phyloP scores from a whole-genome alignment of 176 grass and related monocot genomes.

The Phoenix roebelenii region DNA sequence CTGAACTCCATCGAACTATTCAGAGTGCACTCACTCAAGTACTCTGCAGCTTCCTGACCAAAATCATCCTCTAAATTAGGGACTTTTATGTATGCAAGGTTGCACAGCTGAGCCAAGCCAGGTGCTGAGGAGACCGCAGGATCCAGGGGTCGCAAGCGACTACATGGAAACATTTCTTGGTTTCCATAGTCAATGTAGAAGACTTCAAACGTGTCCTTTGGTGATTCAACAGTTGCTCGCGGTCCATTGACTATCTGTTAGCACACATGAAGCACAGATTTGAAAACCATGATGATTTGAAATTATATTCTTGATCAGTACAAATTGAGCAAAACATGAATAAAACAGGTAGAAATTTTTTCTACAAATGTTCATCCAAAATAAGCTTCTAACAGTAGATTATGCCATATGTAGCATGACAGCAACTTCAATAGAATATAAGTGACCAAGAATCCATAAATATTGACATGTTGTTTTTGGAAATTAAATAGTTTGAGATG shows the following conservation, averaged over 20 bases:
- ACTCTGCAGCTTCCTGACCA: conserved; percentile 80
- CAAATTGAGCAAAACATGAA: too few relatives aligned
- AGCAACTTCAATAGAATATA: too few relatives aligned
- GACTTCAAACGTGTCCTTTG: conserved; percentile 74
- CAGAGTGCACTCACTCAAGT: conserved; percentile 65
- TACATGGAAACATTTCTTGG: conserved; percentile 83
- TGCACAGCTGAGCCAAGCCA: conserved; percentile 76
- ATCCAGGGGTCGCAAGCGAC: conserved; percentile 57
- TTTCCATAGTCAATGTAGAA: conserved; percentile 99
- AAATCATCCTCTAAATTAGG: conserved; percentile 69
- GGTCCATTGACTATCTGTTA: conserved; percentile 85
- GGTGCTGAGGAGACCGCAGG: conserved; percentile 48
- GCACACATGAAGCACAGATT: not conserved
- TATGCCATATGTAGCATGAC: too few relatives aligned
- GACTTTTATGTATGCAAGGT: conserved; percentile 81
- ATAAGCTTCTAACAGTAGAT: too few relatives aligned
- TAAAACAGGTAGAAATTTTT: too few relatives aligned
- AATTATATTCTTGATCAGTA: too few relatives aligned
- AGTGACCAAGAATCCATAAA: too few relatives aligned
- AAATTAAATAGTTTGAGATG: too few relatives aligned
- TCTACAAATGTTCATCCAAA: too few relatives aligned
- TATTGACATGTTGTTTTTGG: too few relatives aligned
- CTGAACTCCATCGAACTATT: conserved; percentile 62
- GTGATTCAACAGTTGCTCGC: conserved; percentile 62
- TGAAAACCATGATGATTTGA: too few relatives aligned